phyloP scores from a whole-genome alignment of 805 yeast species.

The Tetrapisispora phaffii region DNA sequence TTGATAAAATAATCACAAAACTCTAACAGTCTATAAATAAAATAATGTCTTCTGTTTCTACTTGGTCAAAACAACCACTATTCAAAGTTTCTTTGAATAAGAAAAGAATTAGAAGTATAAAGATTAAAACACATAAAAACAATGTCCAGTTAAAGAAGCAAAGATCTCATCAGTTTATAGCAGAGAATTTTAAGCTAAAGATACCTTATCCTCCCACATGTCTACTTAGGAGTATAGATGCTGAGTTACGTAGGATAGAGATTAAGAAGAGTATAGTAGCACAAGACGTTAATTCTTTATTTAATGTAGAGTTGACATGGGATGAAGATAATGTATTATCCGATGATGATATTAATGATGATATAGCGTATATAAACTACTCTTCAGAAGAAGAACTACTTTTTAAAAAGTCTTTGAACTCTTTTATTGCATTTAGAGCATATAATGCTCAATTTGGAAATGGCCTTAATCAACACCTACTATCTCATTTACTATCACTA shows the following conservation, averaged over 20 bases:
- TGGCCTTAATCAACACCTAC: constrained; percentile 15
- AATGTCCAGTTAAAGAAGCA: background rate
- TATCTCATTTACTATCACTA: constrained; percentile 14
- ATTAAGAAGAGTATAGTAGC: background rate
- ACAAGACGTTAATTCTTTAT: background rate
- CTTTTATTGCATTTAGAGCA: constrained; percentile 21
- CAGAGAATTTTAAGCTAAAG: constrained; percentile 2
- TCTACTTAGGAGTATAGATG: constrained; percentile 7
- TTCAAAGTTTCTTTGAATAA: constrained; percentile 10
- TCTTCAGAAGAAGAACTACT: no score
- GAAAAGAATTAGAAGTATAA: constrained; percentile 2
- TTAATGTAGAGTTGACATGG: background rate
- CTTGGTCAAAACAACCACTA: constrained; percentile 4
- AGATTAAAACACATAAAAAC: background rate
- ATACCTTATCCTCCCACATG: constrained; percentile 10
- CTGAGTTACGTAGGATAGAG: constrained; percentile 5
- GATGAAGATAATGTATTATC: background rate
- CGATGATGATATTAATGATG: background rate
- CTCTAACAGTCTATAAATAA: background rate
- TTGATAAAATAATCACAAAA: background rate
- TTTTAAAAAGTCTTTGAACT: constrained; percentile 10
- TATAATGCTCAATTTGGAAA: constrained; percentile 20
- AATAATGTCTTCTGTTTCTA: background rate
- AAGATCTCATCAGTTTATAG: background rate
- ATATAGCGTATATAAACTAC: background rate